These are phyloP conservation scores for Fusarium vanettenii DNA, from an alignment of 2,329 filamentous ascomycete genomes.

Conservation along the genomic window DNA sequence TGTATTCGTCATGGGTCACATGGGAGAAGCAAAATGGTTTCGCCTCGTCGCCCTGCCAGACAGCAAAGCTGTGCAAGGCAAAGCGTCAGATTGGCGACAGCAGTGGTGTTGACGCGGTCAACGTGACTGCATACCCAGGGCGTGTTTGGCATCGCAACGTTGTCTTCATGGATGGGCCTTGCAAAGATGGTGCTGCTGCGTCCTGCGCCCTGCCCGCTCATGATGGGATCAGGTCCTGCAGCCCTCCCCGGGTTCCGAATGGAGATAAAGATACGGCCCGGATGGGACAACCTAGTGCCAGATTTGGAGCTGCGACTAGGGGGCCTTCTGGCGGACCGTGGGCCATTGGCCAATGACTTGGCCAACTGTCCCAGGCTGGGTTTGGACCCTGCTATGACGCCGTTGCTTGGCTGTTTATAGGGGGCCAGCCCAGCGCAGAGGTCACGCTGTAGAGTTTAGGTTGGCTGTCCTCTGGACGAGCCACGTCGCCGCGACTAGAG, in stretches of 20 bases:
- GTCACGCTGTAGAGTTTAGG: constrained; percentile 1
- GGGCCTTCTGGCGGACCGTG: constrained; percentile 15
- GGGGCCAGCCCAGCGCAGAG: constrained; percentile 10
- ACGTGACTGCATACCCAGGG: constrained; percentile 23
- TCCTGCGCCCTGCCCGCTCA: constrained; percentile 23
- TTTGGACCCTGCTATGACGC: constrained; percentile 30
- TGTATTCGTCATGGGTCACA: constrained; percentile 32
- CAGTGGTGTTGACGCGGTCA: constrained; percentile 16
- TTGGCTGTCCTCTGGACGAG: constrained; percentile 28
- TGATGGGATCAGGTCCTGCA: constrained; percentile 12
- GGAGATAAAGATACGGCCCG: constrained; percentile 23
- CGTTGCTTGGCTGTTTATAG: constrained; percentile 2
- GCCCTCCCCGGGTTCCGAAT: constrained; percentile 32
- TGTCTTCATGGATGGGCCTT: constrained; percentile 24
- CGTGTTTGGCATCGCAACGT: constrained; percentile 14
- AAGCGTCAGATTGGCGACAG: constrained; percentile 7
- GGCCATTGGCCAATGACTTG: constrained; percentile 32
- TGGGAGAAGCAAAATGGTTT: constrained; percentile 6
- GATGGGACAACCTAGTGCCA: constrained; percentile 27
- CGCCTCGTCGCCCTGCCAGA: constrained; percentile 25
- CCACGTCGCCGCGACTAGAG: constrained; percentile 38
- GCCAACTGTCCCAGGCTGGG: neutral
- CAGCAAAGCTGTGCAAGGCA: constrained; percentile 10
- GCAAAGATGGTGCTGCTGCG: neutral
- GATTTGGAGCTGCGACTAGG: constrained; percentile 17